Base-by-base conservation (phyloP, 768 basidiomycete genomes). In the Lepiota brunneoincarnata region DNA sequence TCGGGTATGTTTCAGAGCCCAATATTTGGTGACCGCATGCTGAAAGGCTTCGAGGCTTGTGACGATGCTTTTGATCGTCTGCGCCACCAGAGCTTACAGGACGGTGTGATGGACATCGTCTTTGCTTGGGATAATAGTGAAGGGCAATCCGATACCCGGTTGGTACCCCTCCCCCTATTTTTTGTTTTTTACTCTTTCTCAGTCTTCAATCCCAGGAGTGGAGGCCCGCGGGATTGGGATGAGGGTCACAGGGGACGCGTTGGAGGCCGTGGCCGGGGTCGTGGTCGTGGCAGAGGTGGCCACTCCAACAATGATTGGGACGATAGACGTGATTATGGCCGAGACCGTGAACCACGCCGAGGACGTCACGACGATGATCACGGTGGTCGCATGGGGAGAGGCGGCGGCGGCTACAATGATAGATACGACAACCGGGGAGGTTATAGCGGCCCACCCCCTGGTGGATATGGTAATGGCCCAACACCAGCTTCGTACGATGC, bases 71-170 rank as follows among this genome's bases (percentile, higher is more conserved):
- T 81, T 59, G 92, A 97, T 62, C 76, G 84, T 17, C 72, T 97
- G 57, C 80, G 91, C 45, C 87, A 91, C 54, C 84, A 90, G 69
- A 80, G 86, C 1, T 64, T 86, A 49, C 88, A 89, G 64, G 93
- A 93, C 62, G 94, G 97, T 12, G 82, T 87, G 1, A 87, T 97
- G 82, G 91, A 95, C 51, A 86, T 98, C 41, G 74, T 82, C 0
- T 91, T 89, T 59, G 88, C 88, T 28, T 96, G 91, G 88, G 93
- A 98, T 54, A 75, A 79, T 11, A 77, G 73, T 5, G 72, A 60
- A 70, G 74, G 73, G 76, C 68, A 42, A 63, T 51, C 49, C 2
- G 28, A n/a, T 57, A 63, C 51, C 11, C 57, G 67, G 59, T 65
- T 37, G 21, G 58, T 49, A 28, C 2, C 31, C 7, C 23, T 36